Base-by-base conservation (phyloP, 2,329 filamentous ascomycete species). In the Beauveria pseudobassiana region DNA sequence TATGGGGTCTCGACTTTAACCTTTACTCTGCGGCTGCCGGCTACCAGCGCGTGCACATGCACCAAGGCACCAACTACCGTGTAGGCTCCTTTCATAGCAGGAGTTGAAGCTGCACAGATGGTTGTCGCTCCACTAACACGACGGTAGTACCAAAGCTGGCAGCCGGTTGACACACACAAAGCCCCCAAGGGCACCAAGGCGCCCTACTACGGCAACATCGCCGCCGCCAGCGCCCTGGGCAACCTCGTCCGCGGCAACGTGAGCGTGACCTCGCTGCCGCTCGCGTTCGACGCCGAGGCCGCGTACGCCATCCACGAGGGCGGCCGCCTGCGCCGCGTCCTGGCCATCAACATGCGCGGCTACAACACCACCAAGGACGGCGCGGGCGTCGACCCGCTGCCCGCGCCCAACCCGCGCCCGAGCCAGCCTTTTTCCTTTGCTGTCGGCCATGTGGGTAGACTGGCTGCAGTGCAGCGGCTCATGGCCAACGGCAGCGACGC, bases 1-100 rank as follows among this genome's bases (percentile, higher is more conserved):
- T 88, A 20, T 88, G 85, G 85, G 82, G 77, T 26, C 68, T 87
- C 14, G 85, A 88, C 71, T 87, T 86, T 74, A 82, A 81, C 65
- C 75, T 87, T 6, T 83, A 81, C 68, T 78, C 78, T 59, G 85
- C 85, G 1, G 75, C 80, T 0, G 77, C 78, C 2, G 81, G 80
- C 18, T 81, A 88, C 71, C 74, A 74, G 50, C 79, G 85, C 22
- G 77, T 84, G 2, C 83, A 87, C 68, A 84, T 87, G 82, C 86
- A 88, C 71, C 80, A 82, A 74, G 85, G 85, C 12, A 86, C 82
- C 16, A 79, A 86, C 69, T 87, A 84, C 68, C 77, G 84, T 8
- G 72, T 75, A 68, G 67, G n/a, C 2, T 26, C n/a, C 42, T 16
- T 26, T 14, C 18, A 51, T 20, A 38, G 34, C 34, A 38, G 1